These are phyloP conservation scores for Akanthomyces muscarius DNA, from an alignment of 2,329 filamentous ascomycete genomes.

Conservation along the genomic window DNA sequence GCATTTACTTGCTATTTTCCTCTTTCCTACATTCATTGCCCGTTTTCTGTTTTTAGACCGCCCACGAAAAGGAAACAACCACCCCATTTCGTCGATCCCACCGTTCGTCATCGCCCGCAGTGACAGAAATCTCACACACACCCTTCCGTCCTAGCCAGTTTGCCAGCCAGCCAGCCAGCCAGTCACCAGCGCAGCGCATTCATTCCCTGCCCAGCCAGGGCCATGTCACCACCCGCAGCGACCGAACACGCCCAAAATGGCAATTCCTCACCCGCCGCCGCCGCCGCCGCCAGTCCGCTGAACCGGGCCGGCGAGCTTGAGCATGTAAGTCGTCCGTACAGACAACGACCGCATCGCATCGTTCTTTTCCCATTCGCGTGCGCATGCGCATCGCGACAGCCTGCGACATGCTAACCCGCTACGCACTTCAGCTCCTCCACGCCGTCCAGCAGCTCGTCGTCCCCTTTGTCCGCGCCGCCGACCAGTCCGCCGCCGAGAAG, in stretches of 20 bases:
- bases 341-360: no score
- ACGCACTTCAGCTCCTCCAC: constrained; percentile 54
- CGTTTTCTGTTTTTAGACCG: neutral
- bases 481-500: constrained; percentile 55
- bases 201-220: no score
- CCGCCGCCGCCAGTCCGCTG: neutral
- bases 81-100: neutral
- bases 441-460: constrained; percentile 65
- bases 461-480: constrained; percentile 67
- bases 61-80: neutral
- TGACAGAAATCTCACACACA: neutral
- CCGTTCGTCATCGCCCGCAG: neutral
- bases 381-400: no score
- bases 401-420: no score
- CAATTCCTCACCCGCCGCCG: neutral
- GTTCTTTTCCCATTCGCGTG: no score
- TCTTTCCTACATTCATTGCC: neutral
- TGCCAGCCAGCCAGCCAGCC: neutral
- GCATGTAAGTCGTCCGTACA: constrained; percentile 44
- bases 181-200: no score
- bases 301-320: constrained; percentile 31
- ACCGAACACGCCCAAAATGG: constrained; percentile 12
- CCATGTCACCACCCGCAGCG: constrained; percentile 13
- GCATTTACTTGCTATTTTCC: neutral
- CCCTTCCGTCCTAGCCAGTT: neutral